These are phyloP conservation scores for Vinca minor DNA, from an alignment of 257 asterid species.

Conservation along the genomic window DNA sequence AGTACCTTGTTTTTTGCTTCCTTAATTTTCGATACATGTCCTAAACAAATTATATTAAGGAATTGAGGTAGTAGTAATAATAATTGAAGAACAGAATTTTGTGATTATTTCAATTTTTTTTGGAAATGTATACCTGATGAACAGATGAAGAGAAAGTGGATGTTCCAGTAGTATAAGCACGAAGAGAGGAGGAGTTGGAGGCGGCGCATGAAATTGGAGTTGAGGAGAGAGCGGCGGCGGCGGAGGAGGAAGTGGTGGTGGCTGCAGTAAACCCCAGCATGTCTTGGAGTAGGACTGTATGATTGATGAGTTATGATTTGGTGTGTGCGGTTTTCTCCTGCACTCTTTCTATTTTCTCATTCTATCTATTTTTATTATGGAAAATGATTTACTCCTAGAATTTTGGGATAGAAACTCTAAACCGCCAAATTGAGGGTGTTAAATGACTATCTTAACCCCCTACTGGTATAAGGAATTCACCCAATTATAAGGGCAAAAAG, in stretches of 20 bases:
- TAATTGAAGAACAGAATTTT: not conserved
- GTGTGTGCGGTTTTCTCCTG: not conserved
- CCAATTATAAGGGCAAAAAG: no score
- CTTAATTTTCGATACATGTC: no score
- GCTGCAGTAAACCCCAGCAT: conserved; percentile 19
- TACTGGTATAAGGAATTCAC: no score
- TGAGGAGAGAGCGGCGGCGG: conserved; percentile 15
- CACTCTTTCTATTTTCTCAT: no score
- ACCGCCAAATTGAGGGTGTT: no score
- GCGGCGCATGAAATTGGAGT: conserved; percentile 11
- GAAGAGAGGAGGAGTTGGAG: conserved; percentile 7
- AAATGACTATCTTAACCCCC: no score
- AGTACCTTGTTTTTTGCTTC: no score
- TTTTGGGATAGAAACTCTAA: no score
- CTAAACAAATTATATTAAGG: no score
- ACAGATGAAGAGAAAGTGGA: not conserved
- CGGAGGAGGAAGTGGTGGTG: conserved; percentile 2
- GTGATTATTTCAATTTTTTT: not conserved
- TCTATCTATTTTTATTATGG: no score
- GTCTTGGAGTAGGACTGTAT: not conserved
- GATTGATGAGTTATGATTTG: not conserved
- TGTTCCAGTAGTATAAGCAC: conserved; percentile 1
- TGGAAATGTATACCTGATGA: conserved; percentile 12
- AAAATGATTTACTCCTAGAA: no score
- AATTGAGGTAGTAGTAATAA: no score